These are phyloP conservation scores for Dentipellis sp. DNA, from an alignment of 768 basidiomycete species.

Conservation along the genomic window DNA sequence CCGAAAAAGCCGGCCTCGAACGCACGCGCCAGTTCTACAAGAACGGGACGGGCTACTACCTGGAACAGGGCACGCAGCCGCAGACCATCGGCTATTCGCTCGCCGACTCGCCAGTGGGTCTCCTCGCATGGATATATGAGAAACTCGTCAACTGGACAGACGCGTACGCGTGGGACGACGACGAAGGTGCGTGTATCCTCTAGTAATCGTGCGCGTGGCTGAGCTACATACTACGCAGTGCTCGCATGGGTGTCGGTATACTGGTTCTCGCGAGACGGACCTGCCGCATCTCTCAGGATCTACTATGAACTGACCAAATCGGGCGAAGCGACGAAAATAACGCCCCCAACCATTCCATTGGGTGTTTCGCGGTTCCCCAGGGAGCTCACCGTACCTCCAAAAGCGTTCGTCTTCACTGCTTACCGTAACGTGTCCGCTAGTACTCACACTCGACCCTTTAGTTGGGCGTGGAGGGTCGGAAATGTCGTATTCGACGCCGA, in stretches of 20 bases:
- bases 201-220: constrained; percentile 11
- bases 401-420: not conserved
- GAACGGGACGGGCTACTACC: constrained; percentile 30
- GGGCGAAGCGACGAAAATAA: not conserved
- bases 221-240: constrained; percentile 18
- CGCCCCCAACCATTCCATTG: constrained; percentile 12
- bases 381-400: constrained; percentile 11
- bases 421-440: not conserved
- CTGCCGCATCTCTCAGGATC: constrained; percentile 21
- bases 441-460: not conserved
- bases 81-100: constrained; percentile 36
- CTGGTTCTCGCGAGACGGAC: constrained; percentile 26
- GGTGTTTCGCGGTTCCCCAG: constrained; percentile 23
- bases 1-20: constrained; percentile 27
- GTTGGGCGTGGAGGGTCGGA: constrained; percentile 16
- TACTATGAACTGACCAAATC: constrained; percentile 21
- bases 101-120: constrained; percentile 43
- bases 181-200: constrained; percentile 31
- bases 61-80: constrained; percentile 24
- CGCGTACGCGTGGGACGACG: constrained; percentile 43
- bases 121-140: constrained; percentile 26
- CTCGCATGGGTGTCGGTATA: constrained; percentile 27
- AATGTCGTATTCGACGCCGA: constrained; percentile 18
- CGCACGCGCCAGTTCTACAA: constrained; percentile 23
- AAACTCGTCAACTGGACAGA: constrained; percentile 26